Evolutionary conservation across 192 early-diverging fungal species (phyloP).

Genomic region (Linnemannia schmuckeri): DNA sequence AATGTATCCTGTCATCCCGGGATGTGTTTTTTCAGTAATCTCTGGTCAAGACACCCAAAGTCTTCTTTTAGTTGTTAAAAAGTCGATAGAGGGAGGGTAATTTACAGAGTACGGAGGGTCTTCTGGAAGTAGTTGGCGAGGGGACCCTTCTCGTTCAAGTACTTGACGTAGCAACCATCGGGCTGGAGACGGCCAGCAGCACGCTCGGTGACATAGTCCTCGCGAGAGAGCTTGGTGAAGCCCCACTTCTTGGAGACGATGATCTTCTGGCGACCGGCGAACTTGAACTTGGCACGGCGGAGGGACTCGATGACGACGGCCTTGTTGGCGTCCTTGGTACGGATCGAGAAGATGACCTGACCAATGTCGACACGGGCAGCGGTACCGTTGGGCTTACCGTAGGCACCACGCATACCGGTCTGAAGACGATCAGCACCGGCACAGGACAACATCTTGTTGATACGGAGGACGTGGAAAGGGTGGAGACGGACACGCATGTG

Average conservation of each 20-base stretch:
- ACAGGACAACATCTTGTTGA: slow-evolving; percentile 99
- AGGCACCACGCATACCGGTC: slow-evolving; percentile 99
- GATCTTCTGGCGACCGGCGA: slow-evolving; percentile 99
- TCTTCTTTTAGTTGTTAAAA: not conserved
- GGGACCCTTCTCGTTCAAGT: slow-evolving; percentile 87
- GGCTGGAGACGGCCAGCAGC: slow-evolving; percentile 84
- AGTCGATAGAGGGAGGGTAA: not conserved
- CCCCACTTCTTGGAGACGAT: slow-evolving; percentile 99
- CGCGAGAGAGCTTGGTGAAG: slow-evolving; percentile 97
- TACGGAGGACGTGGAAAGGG: slow-evolving; percentile 98
- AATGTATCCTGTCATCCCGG: slow-evolving; percentile 5
- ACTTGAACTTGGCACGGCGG: slow-evolving; percentile 87
- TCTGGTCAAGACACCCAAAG: slow-evolving; percentile 4
- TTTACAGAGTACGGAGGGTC: slow-evolving; percentile 38
- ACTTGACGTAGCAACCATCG: slow-evolving; percentile 98
- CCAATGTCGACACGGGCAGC: slow-evolving; percentile 99
- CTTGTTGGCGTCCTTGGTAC: slow-evolving; percentile 96
- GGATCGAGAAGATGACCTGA: slow-evolving; percentile 96
- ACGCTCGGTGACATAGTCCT: slow-evolving; percentile 89
- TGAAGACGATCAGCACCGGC: slow-evolving; percentile 99
- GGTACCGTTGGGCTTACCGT: slow-evolving; percentile 95
- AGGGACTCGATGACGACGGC: slow-evolving; percentile 91
- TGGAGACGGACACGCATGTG: slow-evolving; percentile 99
- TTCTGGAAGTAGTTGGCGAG: slow-evolving; percentile 68
- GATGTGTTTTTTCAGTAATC: slow-evolving; percentile 3